Base-by-base conservation (phyloP, 2,329 filamentous ascomycete species). In the Venturia effusa region DNA sequence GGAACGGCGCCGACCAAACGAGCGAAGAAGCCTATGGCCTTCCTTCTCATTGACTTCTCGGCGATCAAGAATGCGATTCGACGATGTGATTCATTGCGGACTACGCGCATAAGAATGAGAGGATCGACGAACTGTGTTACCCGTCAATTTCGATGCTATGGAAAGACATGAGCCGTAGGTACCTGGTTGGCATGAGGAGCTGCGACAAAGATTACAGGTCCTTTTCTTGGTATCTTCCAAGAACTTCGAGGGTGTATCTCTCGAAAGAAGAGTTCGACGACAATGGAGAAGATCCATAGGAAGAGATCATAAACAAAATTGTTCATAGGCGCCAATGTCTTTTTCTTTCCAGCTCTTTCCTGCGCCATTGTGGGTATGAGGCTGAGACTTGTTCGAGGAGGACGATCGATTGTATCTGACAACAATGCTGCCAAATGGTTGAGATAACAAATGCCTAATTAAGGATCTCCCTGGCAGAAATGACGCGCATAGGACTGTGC, bases 141-240 rank as follows among this genome's bases (percentile, higher is more conserved):
- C 54, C 62, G 41, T 17, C 11, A 64, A 27, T 37, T 24, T 17
- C 48, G 7, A 34, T 61, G 37, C 39, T 19, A 43, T 15, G 24
- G 22, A 15, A 61, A 61, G 62, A 39, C 19, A 24, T 32, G 17
- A 19, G n/a, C 6, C 11, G 39, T 45, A 75, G 81, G 66, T 77
- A 91, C 88, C 84, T 94, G 91, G 75, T 99, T 99, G 66, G 93
- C 93, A 80, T 99, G 94, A 68, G 94, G 94, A 63, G 93, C 94
- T 55, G 92, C 94, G 69, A 99, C 94, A 71, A 99, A 94, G 66
- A 99, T 90, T 67, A 99, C 85, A 0, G 94, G 92, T 0, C 92
- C 94, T 67, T 85, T 84, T 71, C 88, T 86, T 55, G 94, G 94
- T 55, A 99, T 89, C 76, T 92, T 93, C 92, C 94, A 99, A 67